Evolutionary conservation across 2,329 filamentous ascomycete genomes (phyloP).

Genomic region (Chaetomium globosum): DNA sequence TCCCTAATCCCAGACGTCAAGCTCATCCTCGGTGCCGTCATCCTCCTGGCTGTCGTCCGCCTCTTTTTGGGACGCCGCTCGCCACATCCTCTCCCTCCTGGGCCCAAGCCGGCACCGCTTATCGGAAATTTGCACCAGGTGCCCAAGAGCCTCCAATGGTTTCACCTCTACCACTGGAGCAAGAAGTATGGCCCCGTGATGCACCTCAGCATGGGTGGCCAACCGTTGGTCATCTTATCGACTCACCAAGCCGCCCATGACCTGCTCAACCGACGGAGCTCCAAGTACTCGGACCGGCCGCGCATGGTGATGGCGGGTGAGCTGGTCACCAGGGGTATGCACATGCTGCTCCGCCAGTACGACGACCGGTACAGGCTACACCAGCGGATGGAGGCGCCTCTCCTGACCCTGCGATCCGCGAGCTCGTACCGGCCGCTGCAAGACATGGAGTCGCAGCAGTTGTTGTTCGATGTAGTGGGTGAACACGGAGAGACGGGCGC

Average conservation of each 20-base stretch:
- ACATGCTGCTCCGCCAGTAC: constrained; percentile 49
- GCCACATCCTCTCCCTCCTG: constrained; percentile 2
- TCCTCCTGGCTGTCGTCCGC: not conserved
- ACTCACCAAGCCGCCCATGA: constrained; percentile 42
- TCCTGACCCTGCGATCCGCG: constrained; percentile 40
- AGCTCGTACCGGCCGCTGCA: constrained; percentile 47
- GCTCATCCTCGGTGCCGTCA: constrained; percentile 2
- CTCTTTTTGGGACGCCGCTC: not conserved
- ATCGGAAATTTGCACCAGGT: constrained; percentile 28
- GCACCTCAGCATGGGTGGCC: constrained; percentile 44
- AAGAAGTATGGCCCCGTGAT: constrained; percentile 38
- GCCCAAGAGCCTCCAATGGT: constrained; percentile 25
- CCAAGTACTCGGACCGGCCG: constrained; percentile 47
- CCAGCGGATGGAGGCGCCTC: constrained; percentile 45
- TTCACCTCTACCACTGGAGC: constrained; percentile 31
- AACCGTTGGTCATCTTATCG: constrained; percentile 46
- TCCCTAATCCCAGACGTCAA: not conserved
- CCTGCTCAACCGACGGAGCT: constrained; percentile 46
- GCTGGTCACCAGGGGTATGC: constrained; percentile 42
- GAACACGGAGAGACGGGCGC: constrained; percentile 36
- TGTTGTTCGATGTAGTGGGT: constrained; percentile 48
- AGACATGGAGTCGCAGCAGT: constrained; percentile 51
- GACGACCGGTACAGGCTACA: constrained; percentile 44
- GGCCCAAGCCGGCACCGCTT: constrained; percentile 15
- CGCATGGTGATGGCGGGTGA: constrained; percentile 44